These are phyloP conservation scores for Senna tora DNA, from an alignment of 306 rosid species.

Conservation along the genomic window DNA sequence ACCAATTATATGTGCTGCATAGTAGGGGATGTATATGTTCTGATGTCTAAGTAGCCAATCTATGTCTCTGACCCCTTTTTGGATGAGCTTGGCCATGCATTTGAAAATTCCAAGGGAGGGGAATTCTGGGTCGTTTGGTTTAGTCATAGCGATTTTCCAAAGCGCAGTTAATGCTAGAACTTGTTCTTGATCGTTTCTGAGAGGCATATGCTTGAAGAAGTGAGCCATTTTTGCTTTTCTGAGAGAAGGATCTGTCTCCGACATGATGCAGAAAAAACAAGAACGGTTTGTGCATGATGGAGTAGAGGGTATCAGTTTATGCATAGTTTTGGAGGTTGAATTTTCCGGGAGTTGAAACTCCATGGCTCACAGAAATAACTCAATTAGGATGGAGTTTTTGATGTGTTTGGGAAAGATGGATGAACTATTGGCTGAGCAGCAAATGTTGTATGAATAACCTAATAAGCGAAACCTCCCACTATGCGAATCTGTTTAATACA, in stretches of 20 bases:
- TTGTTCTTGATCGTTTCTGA: conserved; percentile 49
- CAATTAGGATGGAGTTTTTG: background rate
- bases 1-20: conserved; percentile 77
- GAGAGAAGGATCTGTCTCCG: conserved; percentile 49
- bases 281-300: conserved; percentile 39
- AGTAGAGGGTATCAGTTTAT: conserved; percentile 7
- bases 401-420: background rate
- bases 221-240: conserved; percentile 44
- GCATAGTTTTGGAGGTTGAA: conserved; percentile 18
- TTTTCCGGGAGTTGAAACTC: conserved; percentile 35
- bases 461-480: conserved; percentile 24
- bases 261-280: conserved; percentile 72
- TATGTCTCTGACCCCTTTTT: conserved; percentile 47
- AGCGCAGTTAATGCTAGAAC: conserved; percentile 55
- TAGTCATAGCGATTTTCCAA: conserved; percentile 66
- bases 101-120: conserved; percentile 68
- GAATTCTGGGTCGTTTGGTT: conserved; percentile 63
- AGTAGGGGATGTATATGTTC: conserved; percentile 68
- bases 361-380: conserved; percentile 28
- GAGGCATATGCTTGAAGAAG: conserved; percentile 61
- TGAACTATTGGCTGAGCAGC: conserved; percentile 19
- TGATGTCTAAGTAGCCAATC: conserved; percentile 61
- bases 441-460: conserved; percentile 22
- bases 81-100: conserved; percentile 65
- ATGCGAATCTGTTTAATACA: conserved; percentile 26